A percentile compares a stretch with the other conserved stretches of the same genome.
Conservation (phyloP, 176 grass and related monocot genomes). For the Puccinellia tenuiflora region DNA sequence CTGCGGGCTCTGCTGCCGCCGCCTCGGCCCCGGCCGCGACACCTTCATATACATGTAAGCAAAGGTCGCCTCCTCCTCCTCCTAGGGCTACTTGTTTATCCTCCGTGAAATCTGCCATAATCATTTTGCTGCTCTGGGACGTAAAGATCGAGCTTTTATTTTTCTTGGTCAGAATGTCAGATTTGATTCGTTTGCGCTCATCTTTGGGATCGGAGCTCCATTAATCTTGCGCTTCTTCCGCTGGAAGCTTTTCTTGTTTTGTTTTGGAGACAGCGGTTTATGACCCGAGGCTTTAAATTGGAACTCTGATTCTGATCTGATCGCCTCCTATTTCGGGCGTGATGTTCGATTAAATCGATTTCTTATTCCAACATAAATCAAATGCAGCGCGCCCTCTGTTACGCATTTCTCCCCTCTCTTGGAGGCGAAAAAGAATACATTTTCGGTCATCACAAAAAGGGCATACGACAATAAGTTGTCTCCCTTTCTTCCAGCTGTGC, state of each 20-base stretch:
- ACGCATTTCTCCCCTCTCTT: not conserved
- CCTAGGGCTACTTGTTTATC: not conserved
- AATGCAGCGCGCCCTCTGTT: conserved; percentile 4
- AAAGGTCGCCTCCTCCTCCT: not conserved
- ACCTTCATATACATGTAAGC: conserved; percentile 84
- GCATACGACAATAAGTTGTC: not conserved
- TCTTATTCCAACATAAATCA: not conserved
- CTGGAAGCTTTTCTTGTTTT: no score
- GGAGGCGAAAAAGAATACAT: not conserved
- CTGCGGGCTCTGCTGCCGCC: conserved; percentile 69
- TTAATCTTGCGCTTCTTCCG: not conserved
- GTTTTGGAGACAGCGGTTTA: no score
- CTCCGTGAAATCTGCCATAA: not conserved
- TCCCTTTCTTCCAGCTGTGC: conserved; percentile 22
- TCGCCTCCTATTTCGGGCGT: not conserved
- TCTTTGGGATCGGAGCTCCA: not conserved
- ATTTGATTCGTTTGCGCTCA: not conserved
- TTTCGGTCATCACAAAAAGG: not conserved
- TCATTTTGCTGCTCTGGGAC: not conserved
- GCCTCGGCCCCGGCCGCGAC: conserved; percentile 86
- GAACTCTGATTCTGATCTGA: not conserved
- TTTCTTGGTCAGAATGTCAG: not conserved
- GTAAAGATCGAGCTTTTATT: not conserved
- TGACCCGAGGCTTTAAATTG: no score
- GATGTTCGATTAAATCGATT: conserved; percentile 3